These are phyloP conservation scores for Alternaria postmessia DNA, from an alignment of 2,329 filamentous ascomycete genomes.

Conservation along the genomic window DNA sequence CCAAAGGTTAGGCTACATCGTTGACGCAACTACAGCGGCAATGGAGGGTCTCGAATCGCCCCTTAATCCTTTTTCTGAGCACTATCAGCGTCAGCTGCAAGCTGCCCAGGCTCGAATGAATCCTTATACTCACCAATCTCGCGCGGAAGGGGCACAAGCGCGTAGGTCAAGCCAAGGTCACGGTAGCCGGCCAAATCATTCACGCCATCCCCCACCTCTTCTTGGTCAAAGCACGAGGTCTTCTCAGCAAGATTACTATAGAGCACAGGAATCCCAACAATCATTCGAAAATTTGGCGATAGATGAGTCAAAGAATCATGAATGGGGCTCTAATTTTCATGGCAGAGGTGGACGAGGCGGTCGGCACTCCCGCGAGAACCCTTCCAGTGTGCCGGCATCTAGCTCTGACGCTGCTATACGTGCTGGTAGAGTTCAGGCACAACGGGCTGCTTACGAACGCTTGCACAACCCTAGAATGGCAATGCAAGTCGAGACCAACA, in stretches of 20 bases:
- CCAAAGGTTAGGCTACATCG: background rate
- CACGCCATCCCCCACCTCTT: background rate
- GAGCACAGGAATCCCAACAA: background rate
- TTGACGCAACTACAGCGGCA: conserved; percentile 32
- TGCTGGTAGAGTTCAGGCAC: conserved; percentile 23
- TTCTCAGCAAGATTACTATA: background rate
- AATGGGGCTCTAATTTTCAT: background rate
- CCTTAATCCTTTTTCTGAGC: conserved; percentile 34
- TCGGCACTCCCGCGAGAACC: conserved; percentile 38
- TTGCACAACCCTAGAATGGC: conserved; percentile 16
- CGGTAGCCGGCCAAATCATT: background rate
- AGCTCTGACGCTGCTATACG: conserved; percentile 3
- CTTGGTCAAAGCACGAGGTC: background rate
- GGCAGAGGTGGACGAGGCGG: conserved; percentile 5
- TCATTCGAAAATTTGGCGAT: background rate
- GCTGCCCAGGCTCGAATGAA: conserved; percentile 11
- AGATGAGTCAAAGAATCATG: background rate
- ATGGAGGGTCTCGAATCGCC: conserved; percentile 35
- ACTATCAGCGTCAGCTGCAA: conserved; percentile 13
- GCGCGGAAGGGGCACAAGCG: background rate
- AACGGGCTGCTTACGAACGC: conserved; percentile 26
- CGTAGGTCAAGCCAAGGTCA: background rate
- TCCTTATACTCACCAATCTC: background rate
- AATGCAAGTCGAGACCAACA: conserved; percentile 7
- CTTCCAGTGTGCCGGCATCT: conserved; percentile 11